These are phyloP conservation scores for Gaertneriomyces semiglobifer DNA, from an alignment of 192 early-diverging fungal genomes.

Conservation along the genomic window DNA sequence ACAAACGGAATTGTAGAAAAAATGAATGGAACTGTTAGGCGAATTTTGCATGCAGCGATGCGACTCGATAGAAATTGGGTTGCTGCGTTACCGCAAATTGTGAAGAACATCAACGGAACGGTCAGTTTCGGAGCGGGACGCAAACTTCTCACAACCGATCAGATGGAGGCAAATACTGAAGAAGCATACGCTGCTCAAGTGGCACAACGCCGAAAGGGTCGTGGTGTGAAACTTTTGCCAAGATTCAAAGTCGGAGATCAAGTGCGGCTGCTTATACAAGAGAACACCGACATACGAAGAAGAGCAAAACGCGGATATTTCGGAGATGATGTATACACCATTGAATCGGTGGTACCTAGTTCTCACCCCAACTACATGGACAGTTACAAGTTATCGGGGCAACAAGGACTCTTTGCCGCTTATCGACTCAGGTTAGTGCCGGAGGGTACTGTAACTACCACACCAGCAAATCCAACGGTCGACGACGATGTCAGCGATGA, in stretches of 20 bases:
- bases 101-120: neutral
- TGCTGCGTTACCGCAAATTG: constrained; percentile 1
- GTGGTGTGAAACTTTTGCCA: constrained; percentile 4
- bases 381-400: neutral
- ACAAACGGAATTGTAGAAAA: neutral
- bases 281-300: neutral
- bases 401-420: constrained; percentile 6
- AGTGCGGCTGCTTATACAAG: neutral
- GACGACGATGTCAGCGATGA: neutral
- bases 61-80: constrained; percentile 7
- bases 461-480: neutral
- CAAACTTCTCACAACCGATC: neutral
- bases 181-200: neutral
- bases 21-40: neutral
- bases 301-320: constrained; percentile 7
- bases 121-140: neutral
- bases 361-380: neutral
- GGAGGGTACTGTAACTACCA: neutral
- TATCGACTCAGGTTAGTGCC: constrained; percentile 5
- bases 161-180: neutral
- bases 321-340: neutral
- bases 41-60: neutral
- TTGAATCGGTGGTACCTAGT: neutral
- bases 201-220: neutral
- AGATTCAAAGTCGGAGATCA: constrained; percentile 3